Percentiles rank a stretch among this genome's conserved stretches.
Evolutionary conservation across 352 stramenopile genomes (phyloP).

Genomic region (Globisporangium canariense): DNA sequence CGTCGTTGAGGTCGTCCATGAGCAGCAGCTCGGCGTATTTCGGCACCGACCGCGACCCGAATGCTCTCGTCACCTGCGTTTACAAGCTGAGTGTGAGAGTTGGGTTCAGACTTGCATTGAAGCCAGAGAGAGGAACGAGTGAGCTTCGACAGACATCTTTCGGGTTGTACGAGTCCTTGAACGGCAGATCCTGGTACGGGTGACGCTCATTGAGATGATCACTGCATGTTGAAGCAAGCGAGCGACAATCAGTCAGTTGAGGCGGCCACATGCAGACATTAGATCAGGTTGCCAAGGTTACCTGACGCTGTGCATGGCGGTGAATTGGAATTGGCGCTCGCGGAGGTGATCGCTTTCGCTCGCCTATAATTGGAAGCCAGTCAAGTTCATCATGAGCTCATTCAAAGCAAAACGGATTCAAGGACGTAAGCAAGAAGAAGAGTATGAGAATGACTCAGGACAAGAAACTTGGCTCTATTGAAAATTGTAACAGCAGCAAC

Average conservation of each 20-base stretch:
- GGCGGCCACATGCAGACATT: neutral
- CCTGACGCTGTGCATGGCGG: constrained; percentile 60
- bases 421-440: neutral
- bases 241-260: neutral
- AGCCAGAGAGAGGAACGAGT: neutral
- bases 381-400: neutral
- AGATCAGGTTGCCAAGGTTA: neutral
- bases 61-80: constrained; percentile 51
- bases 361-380: neutral
- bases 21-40: constrained; percentile 63
- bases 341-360: neutral
- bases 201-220: constrained; percentile 62
- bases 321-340: neutral
- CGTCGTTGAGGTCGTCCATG: constrained; percentile 51
- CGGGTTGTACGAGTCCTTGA: constrained; percentile 54
- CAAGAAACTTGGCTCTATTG: neutral
- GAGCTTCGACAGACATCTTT: constrained; percentile 29
- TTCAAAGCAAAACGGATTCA: neutral
- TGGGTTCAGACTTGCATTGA: neutral
- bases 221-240: constrained; percentile 18
- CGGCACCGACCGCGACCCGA: constrained; percentile 38
- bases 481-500: neutral
- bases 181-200: constrained; percentile 50
- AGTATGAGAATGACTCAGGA: neutral
- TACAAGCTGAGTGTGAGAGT: neutral